These are phyloP conservation scores for Ehretia macrophylla DNA, from an alignment of 257 asterid species.

Conservation along the genomic window DNA sequence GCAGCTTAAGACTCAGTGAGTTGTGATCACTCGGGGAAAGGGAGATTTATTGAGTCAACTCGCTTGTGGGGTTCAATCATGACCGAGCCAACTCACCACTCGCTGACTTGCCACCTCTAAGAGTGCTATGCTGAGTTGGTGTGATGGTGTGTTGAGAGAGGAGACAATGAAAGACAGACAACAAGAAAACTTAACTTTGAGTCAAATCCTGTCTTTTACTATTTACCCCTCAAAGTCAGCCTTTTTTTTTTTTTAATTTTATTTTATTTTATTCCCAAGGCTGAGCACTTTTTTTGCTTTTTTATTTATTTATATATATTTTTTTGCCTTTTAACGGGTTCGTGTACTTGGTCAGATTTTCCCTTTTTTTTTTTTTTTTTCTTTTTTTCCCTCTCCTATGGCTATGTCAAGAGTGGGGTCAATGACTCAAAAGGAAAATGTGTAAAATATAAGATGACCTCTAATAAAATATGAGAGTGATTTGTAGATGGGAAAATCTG, in stretches of 20 bases:
- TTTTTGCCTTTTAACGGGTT: conserved; percentile 3
- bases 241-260: not conserved
- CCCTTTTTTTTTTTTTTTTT: not conserved
- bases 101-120: conserved; percentile 20
- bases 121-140: conserved; percentile 33
- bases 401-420: conserved; percentile 6
- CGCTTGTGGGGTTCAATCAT: not conserved
- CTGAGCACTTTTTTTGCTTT: conserved; percentile 8
- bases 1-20: conserved; percentile 38
- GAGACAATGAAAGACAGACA: not conserved
- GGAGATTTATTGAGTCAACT: too few relatives aligned
- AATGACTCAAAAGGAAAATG: conserved; percentile 2
- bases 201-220: conserved; percentile 50
- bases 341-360: not conserved
- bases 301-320: not conserved
- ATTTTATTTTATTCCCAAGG: not conserved
- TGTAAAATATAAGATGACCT: not conserved
- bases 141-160: conserved; percentile 13
- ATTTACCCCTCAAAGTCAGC: conserved; percentile 27
- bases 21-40: not conserved
- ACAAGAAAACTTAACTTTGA: not conserved
- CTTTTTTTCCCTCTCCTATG: not conserved
- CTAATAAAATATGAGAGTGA: conserved; percentile 6
- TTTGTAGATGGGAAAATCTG: not conserved
- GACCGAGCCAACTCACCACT: conserved; percentile 15